These are phyloP conservation scores for Penstemon newberryi DNA, from an alignment of 257 asterid species.

Conservation along the genomic window DNA sequence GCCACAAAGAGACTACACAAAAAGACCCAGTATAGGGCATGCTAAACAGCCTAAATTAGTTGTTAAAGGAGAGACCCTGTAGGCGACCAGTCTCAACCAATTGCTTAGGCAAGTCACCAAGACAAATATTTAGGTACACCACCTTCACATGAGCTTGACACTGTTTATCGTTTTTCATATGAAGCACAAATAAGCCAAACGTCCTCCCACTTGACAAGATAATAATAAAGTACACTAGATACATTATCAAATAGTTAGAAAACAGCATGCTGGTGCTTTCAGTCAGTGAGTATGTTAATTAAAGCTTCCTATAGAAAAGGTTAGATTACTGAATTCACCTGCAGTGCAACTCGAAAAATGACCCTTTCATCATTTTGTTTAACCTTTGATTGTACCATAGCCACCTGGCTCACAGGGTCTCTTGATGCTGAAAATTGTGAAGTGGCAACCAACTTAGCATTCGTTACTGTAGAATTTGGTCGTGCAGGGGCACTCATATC, in stretches of 20 bases:
- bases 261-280: neutral
- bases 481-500: constrained; percentile 66
- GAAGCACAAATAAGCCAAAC: neutral
- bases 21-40: neutral
- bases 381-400: constrained; percentile 43
- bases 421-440: constrained; percentile 38
- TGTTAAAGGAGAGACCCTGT: no score
- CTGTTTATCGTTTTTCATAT: neutral
- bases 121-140: neutral
- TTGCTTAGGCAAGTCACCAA: no score
- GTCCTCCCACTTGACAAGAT: neutral
- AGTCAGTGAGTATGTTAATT: neutral
- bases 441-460: constrained; percentile 38
- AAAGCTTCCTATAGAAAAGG: constrained; percentile 9
- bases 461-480: constrained; percentile 32
- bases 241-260: neutral
- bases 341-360: constrained; percentile 71
- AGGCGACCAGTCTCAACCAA: no score
- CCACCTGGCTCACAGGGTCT: constrained; percentile 37
- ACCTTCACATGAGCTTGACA: neutral
- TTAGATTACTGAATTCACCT: constrained; percentile 48
- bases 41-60: no score
- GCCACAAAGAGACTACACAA: constrained; percentile 7
- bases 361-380: constrained; percentile 64
- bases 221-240: neutral